phyloP scores from a whole-genome alignment of 345 rosid species.

The Boechera divaricarpa region DNA sequence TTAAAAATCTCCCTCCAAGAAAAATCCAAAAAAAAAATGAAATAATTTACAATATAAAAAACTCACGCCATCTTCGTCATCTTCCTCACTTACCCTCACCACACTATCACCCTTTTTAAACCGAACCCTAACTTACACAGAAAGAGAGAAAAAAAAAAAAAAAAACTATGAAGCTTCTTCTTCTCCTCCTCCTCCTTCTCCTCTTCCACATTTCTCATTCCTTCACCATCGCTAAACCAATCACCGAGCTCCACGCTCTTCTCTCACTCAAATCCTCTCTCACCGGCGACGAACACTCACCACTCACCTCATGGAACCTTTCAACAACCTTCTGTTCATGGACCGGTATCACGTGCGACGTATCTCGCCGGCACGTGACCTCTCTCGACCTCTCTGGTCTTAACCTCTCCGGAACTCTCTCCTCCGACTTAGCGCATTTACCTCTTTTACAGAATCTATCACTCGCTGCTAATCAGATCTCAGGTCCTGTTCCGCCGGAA shows the following conservation, averaged over 20 bases:
- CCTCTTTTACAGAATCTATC: slow-evolving; percentile 60
- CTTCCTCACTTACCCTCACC: slow-evolving; percentile 43
- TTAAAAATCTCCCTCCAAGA: slow-evolving; percentile 26
- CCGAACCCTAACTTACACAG: slow-evolving; percentile 32
- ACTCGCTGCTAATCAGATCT: slow-evolving; percentile 57
- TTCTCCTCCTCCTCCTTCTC: slow-evolving; percentile 41
- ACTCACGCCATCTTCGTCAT: slow-evolving; percentile 24
- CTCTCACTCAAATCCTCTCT: slow-evolving; percentile 72
- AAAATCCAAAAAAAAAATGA: background rate
- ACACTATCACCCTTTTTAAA: slow-evolving; percentile 31
- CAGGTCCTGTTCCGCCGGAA: slow-evolving; percentile 69
- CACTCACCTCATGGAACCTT: slow-evolving; percentile 67
- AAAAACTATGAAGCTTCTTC: slow-evolving; percentile 50
- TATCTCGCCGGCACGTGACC: slow-evolving; percentile 58
- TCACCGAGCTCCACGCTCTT: slow-evolving; percentile 69
- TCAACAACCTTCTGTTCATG: slow-evolving; percentile 60
- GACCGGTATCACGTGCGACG: slow-evolving; percentile 69
- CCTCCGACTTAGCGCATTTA: slow-evolving; percentile 62
- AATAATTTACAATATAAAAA: background rate
- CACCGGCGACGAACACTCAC: slow-evolving; percentile 54
- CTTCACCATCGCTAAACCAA: slow-evolving; percentile 37
- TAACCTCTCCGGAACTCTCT: slow-evolving; percentile 68
- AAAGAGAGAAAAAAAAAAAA: slow-evolving; percentile 15
- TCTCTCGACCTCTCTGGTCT: slow-evolving; percentile 65
- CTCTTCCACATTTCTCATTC: slow-evolving; percentile 50